A percentile compares a stretch with the other conserved stretches of the same genome.
phyloP scores from a whole-genome alignment of 345 rosid genomes.

The Eucalyptus fibrosa region DNA sequence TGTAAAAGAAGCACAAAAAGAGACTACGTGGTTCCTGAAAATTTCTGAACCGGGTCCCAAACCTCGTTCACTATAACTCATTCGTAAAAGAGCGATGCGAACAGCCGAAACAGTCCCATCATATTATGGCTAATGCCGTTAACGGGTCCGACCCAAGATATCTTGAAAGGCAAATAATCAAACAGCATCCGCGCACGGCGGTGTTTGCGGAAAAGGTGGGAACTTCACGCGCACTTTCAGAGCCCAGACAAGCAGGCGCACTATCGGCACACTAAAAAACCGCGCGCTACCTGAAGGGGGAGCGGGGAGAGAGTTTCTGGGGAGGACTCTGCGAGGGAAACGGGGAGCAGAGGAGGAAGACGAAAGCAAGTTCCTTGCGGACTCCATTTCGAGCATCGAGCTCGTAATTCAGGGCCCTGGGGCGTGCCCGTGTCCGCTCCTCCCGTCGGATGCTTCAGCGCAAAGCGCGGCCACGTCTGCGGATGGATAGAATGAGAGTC shows the following conservation, averaged over 20 bases:
- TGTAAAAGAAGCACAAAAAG: not conserved
- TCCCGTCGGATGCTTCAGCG: not conserved
- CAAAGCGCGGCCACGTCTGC: not conserved
- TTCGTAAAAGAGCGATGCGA: not conserved
- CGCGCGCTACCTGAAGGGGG: conserved; percentile 31
- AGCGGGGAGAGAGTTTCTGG: conserved; percentile 14
- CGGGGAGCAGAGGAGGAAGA: conserved; percentile 58
- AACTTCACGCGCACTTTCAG: not conserved
- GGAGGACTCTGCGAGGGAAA: conserved; percentile 33
- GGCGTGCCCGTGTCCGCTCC: not conserved
- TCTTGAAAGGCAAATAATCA: not conserved
- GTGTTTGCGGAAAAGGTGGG: not conserved
- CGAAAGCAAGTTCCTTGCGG: conserved; percentile 47
- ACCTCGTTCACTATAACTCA: not conserved
- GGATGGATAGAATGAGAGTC: not conserved
- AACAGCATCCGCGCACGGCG: not conserved
- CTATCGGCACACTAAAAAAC: not conserved
- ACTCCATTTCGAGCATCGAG: conserved; percentile 38
- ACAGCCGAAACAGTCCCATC: not conserved
- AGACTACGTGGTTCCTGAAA: not conserved
- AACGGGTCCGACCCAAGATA: not conserved
- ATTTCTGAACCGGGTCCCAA: not conserved
- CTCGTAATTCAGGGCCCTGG: not conserved
- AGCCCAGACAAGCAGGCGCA: not conserved
- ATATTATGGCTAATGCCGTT: not conserved